Base-by-base conservation (phyloP, 345 rosid species). In the Hibiscus mutabilis region DNA sequence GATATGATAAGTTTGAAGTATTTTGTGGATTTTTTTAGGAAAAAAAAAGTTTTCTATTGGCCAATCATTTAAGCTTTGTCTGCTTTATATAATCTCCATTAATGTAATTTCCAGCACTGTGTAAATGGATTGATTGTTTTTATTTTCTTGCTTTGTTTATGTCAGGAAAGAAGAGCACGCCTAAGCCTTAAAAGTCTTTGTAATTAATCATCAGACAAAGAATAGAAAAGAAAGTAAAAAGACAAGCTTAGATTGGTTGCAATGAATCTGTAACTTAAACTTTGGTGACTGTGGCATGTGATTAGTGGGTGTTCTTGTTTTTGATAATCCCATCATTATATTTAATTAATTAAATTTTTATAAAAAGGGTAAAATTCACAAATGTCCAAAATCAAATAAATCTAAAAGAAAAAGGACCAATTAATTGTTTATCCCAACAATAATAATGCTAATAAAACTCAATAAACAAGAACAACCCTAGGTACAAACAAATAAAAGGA, bases 71-170 rank as follows among this genome's bases (percentile, higher is more conserved):
- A 33, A 61, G 66, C 44, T 5, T 33, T 61, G 66, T n/a, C 46
- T 61, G 58, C 11, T 59, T 66, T 58, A 31, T 71, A 37, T 40
- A 31, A n/a, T 74, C 16, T 27, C 57, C 49, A 29, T 59, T 27
- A 42, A 66, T 68, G 74, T 75, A 69, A 7, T 59, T 52, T 52
- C 27, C 60, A 63, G 58, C 59, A 53, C 21, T 77, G 78, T 74
- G 80, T 80, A 86, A 79, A 84, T 73, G 84, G 75, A 35, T 76
- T 78, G 84, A 63, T 78, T 78, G 80, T 59, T 12, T 40, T 40
- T 55, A 66, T 46, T 69, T 75, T 49, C 61, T 6, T 44, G n/a
- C 18, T 11, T 52, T 42, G 19, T 18, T 40, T 13, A 13, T 15
- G 21, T 47, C 57, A 47, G 9, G 25, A 24, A 25, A 25, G 70